Conservation (phyloP, 805 yeast species). For the Schwanniomyces pseudopolymorphus region DNA sequence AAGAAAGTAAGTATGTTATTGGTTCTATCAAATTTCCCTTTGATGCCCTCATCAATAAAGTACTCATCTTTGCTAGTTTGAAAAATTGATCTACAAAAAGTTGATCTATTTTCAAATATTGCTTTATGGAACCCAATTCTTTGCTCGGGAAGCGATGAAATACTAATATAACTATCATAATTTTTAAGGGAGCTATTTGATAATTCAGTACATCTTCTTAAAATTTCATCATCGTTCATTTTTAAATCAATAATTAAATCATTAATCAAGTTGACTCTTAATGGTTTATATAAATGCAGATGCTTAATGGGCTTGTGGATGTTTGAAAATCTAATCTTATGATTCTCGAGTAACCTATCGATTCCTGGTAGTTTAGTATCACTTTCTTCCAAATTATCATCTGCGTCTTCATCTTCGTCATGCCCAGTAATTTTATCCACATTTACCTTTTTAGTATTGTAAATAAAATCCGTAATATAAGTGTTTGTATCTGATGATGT, state of each 20-base stretch:
- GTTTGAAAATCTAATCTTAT: slow-evolving; percentile 11
- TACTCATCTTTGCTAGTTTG: slow-evolving; percentile 17
- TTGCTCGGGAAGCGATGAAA: slow-evolving; percentile 20
- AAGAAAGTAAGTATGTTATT: slow-evolving; percentile 17
- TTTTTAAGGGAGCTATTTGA: slow-evolving; percentile 5
- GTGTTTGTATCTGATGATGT: slow-evolving; percentile 23
- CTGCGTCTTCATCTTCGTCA: slow-evolving; percentile 11
- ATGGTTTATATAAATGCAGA: slow-evolving; percentile 16
- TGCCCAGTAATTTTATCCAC: neutral
- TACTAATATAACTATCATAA: slow-evolving; percentile 34
- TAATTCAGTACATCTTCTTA: slow-evolving; percentile 3
- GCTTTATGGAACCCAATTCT: slow-evolving; percentile 35
- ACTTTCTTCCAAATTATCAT: slow-evolving; percentile 11
- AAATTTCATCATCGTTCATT: slow-evolving; percentile 6
- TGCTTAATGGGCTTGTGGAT: slow-evolving; percentile 7
- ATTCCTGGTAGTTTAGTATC: slow-evolving; percentile 11
- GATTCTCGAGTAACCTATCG: slow-evolving; percentile 18
- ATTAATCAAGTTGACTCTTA: slow-evolving; percentile 5
- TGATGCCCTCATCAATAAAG: slow-evolving; percentile 22
- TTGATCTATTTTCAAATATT: slow-evolving; percentile 32
- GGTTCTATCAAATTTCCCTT: slow-evolving; percentile 20
- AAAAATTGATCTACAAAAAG: slow-evolving; percentile 22
- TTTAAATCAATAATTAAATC: slow-evolving; percentile 7
- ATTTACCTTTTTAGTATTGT: slow-evolving; percentile 13
- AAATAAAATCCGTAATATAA: slow-evolving; percentile 29